Percentiles rank a stretch among this genome's conserved stretches.
Conservation (phyloP, 2,329 filamentous ascomycete species). For the Hortaea sp. region DNA sequence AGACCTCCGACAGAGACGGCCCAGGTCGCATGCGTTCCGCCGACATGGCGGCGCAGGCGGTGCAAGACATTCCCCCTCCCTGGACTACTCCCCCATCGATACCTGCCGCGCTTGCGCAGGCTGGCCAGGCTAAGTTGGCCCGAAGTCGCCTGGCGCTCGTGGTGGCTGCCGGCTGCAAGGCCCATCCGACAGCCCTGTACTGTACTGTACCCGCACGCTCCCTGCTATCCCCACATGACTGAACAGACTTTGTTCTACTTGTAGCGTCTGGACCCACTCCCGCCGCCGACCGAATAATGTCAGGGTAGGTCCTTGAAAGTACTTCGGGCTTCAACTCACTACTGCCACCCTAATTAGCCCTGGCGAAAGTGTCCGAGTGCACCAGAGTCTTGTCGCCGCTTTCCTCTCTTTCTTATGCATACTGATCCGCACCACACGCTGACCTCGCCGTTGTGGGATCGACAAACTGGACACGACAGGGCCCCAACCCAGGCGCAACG, state of each 20-base stretch:
- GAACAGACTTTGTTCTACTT: slow-evolving; percentile 3
- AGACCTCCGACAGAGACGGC: too few species aligned
- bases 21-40: too few species aligned
- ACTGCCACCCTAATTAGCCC: slow-evolving; percentile 16
- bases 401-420: slow-evolving; percentile 9
- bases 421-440: slow-evolving; percentile 8
- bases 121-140: too few species aligned
- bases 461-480: slow-evolving; percentile 2
- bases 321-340: background rate
- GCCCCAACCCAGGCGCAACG: slow-evolving; percentile 4
- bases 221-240: background rate
- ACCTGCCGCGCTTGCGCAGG: too few species aligned
- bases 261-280: background rate
- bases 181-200: background rate
- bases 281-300: background rate
- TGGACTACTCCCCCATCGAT: too few species aligned
- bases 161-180: background rate
- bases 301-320: background rate
- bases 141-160: background rate
- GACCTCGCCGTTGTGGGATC: background rate
- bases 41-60: too few species aligned
- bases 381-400: slow-evolving; percentile 2
- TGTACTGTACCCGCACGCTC: background rate
- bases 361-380: slow-evolving; percentile 12
- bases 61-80: too few species aligned